phyloP scores from a whole-genome alignment of 768 basidiomycete species.

The Hebeloma cylindrosporum region DNA sequence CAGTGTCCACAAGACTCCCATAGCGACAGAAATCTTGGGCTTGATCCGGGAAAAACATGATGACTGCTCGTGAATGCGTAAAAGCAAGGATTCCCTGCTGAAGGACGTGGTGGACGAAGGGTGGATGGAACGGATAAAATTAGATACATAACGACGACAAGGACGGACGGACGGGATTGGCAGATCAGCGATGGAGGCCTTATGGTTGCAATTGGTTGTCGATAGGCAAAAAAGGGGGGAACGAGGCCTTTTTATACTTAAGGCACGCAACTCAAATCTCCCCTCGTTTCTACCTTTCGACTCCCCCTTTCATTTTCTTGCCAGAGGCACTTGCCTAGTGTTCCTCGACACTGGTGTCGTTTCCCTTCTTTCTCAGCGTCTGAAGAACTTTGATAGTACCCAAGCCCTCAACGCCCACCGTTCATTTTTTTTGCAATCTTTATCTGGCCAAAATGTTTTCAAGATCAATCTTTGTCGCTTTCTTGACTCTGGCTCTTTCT shows the following conservation, averaged over 20 bases:
- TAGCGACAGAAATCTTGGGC: no score
- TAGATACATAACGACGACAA: no score
- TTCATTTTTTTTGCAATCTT: conserved; percentile 17
- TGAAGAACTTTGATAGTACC: conserved; percentile 23
- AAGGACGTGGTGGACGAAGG: no score
- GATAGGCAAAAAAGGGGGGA: conserved; percentile 14
- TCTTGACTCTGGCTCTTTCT: conserved; percentile 39
- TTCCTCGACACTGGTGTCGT: conserved; percentile 58
- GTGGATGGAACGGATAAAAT: no score
- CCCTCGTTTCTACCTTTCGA: conserved; percentile 15
- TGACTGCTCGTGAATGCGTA: no score
- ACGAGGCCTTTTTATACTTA: conserved; percentile 10
- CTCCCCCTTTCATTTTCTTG: conserved; percentile 19
- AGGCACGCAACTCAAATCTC: conserved; percentile 12
- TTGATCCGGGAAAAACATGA: no score
- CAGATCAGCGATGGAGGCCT: no score
- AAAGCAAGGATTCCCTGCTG: no score
- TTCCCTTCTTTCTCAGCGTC: conserved; percentile 35
- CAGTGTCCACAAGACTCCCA: no score
- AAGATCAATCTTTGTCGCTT: conserved; percentile 38
- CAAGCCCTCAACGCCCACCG: conserved; percentile 26
- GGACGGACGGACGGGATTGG: no score
- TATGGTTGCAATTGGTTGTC: conserved; percentile 13
- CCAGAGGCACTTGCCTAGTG: conserved; percentile 42
- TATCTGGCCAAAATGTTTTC: conserved; percentile 39